Percentiles rank a stretch among this genome's conserved stretches.
These are phyloP conservation scores for Fusarium dlaminii DNA, from an alignment of 2,329 filamentous ascomycete species.

Conservation along the genomic window DNA sequence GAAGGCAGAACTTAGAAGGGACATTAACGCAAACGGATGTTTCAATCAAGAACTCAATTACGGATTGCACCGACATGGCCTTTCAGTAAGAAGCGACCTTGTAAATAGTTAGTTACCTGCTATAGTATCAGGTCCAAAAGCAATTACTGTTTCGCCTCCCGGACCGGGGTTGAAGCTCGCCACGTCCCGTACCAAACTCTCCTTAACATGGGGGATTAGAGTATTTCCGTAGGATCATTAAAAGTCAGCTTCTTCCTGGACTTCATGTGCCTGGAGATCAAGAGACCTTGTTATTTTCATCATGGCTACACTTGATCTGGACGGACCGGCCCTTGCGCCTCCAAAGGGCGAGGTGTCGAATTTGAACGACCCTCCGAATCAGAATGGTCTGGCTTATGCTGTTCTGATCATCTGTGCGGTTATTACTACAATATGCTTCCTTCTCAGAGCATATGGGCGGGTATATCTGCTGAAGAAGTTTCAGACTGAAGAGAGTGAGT, in stretches of 20 bases:
- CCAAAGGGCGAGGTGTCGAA: not conserved
- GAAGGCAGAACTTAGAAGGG: not conserved
- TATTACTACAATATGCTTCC: not conserved
- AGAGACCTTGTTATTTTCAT: not conserved
- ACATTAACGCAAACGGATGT: not conserved
- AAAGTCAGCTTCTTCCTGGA: not conserved
- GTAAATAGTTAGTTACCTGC: not conserved
- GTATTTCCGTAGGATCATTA: not conserved
- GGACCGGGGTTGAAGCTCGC: not conserved
- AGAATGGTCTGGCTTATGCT: not conserved
- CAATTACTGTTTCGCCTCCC: not conserved
- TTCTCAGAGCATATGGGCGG: not conserved
- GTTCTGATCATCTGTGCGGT: not conserved
- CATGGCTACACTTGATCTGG: not conserved
- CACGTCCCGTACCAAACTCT: not conserved
- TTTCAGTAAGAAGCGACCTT: not conserved
- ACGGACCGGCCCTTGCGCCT: not conserved
- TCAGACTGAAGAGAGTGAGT: constrained; percentile 1
- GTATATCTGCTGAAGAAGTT: not conserved
- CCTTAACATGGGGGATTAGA: not conserved
- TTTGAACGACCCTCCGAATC: not conserved
- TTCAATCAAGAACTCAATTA: not conserved
- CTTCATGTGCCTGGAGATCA: not conserved
- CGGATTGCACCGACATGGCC: not conserved
- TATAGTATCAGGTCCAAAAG: not conserved